Percentiles rank a stretch among this genome's conserved stretches.
Evolutionary conservation across 78 protist genomes (phyloP).

Genomic region (Emiliania huxleyi): DNA sequence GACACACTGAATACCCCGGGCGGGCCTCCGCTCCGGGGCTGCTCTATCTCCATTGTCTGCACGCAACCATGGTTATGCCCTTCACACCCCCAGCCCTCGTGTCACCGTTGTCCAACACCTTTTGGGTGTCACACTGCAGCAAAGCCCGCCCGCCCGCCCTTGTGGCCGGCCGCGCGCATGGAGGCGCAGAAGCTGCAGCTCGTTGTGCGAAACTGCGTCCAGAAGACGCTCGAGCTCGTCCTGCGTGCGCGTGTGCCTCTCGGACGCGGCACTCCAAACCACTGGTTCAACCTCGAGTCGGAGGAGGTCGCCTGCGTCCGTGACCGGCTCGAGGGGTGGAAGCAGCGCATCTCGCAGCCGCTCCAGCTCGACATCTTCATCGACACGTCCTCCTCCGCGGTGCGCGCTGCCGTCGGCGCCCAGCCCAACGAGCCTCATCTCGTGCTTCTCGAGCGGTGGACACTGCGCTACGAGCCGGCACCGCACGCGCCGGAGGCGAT

Average conservation of each 20-base stretch:
- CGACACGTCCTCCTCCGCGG: background rate
- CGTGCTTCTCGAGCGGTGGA: slow-evolving; percentile 8
- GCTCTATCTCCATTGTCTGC: too few relatives aligned
- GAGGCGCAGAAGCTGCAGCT: background rate
- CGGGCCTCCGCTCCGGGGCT: too few relatives aligned
- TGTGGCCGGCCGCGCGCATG: too few relatives aligned
- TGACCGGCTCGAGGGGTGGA: background rate
- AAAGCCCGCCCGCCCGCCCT: too few relatives aligned
- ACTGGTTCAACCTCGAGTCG: background rate
- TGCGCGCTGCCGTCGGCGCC: background rate
- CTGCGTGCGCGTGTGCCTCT: too few relatives aligned
- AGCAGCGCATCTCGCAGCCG: background rate
- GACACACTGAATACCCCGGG: too few relatives aligned
- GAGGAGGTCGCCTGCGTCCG: background rate
- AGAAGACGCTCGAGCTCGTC: background rate
- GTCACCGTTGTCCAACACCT: too few relatives aligned
- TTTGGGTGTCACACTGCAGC: too few relatives aligned
- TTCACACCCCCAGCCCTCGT: too few relatives aligned
- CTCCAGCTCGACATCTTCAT: background rate
- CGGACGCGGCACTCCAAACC: too few relatives aligned
- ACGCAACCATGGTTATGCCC: too few relatives aligned
- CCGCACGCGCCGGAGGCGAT: background rate
- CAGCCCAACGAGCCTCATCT: background rate
- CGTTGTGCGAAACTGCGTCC: background rate
- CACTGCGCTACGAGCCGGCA: background rate